Base-by-base conservation (phyloP, 495 filamentous ascomycete species). In the Tuber borchii region DNA sequence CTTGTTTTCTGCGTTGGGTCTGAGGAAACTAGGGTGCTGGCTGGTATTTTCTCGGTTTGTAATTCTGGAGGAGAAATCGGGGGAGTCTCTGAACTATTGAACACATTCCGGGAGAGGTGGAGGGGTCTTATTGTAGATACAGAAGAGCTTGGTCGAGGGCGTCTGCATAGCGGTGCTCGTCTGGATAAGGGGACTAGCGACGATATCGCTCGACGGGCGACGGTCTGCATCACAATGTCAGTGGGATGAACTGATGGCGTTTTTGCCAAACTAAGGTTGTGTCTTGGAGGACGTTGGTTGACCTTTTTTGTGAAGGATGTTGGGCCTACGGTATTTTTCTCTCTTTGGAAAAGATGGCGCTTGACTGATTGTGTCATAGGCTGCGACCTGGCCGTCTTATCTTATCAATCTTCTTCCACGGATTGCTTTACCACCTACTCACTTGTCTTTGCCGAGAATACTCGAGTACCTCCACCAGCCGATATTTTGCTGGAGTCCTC, bases 201-300 rank as follows among this genome's bases (percentile, higher is more conserved):
- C 76, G 73, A 69, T 71, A 79, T 46, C 65, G 77, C 81, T 80
- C 81, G 72, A 77, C 80, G 80, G 48, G 78, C 80, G 69, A 82
- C 77, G 74, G 75, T 70, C 76, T 76, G 81, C 81, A 82, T 82
- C 73, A 79, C 76, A 72, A 70, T 79, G 72, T 70, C 51, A 68
- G 70, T 65, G 61, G 61, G 26, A 19, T 71, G 39, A 69, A 43
- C 42, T 42, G 56, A 79, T 73, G 73, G 73, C 69, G 46, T 73
- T 73, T 48, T 79, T 79, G 70, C 56, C 42, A 45, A 34, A 51
- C 70, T 44, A 68, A 46, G 19, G 34, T 56, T 37, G 69, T 74
- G 34, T 37, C 71, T 72, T 20, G 71, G 69, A 42, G 1, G 34
- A 71, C 72, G 69, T 42, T 74, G 48, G 42, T 78, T 70, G 37